Base-by-base conservation (phyloP, 495 filamentous ascomycete genomes). In the Acidomyces sp. region DNA sequence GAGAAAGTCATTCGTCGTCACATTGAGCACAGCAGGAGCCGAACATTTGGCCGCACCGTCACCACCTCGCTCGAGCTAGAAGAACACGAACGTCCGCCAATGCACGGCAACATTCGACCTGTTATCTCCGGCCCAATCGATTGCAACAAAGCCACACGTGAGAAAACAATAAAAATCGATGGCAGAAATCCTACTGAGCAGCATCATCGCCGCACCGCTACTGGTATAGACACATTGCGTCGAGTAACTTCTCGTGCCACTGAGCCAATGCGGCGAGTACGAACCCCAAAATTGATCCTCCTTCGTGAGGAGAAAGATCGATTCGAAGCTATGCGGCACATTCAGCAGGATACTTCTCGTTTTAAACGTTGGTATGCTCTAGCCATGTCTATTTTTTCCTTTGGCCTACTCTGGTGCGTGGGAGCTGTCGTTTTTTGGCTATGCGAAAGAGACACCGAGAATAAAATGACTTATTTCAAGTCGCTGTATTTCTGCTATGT, bases 1-100 rank as follows among this genome's bases (percentile, higher is more conserved):
- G 74, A 77, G 39, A 80, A 84, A 18, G 64, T 87, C 23, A 62
- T 85, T 39, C 71, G 69, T 49, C 69, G 63, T 23, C 81, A 82
- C 50, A 62, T 78, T 22, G 65, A 77, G 24, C 66, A 68, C 13
- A 65, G 63, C 22, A 69, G 80, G 33, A 62, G 65, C 41, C 56
- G 66, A 12, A 80, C 76, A 0, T 58, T 80, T 21, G 57, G 66
- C 11, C 67, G 69, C 3, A 66, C 73, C 4, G 61, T 77, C 3
- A 68, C 67, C 4, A 65, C 23, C 30, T 63, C 58, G 0, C 42
- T 58, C 15, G 57, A 59, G 34, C 51, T 59, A 5, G 35, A 44
- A 28, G 35, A 44, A 28, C 33, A 37, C 17, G 42, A 46, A 30
- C 39, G 43, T 7, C 37, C 43, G 6, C 39, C 51, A 7, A 17